These are phyloP conservation scores for Oryza coarctata DNA, from an alignment of 176 grass and related monocot species.

Conservation along the genomic window DNA sequence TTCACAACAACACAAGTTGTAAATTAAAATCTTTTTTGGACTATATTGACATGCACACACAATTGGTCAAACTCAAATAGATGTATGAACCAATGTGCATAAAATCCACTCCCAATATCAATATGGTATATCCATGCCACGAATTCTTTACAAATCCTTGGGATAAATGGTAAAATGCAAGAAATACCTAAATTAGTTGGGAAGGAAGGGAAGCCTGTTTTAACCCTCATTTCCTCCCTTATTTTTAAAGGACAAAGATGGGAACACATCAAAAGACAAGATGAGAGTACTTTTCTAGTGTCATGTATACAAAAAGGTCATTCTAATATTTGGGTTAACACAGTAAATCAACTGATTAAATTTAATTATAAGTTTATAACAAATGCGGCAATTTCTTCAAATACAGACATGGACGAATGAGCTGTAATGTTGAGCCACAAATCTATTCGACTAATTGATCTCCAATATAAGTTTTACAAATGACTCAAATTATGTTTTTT, in stretches of 20 bases:
- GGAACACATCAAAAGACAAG: neutral
- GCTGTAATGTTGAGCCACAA: neutral
- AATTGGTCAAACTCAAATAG: neutral
- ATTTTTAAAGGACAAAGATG: neutral
- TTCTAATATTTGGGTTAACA: conserved; percentile 2
- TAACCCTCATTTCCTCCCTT: neutral
- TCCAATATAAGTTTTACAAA: neutral
- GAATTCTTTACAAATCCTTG: neutral
- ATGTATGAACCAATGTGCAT: neutral
- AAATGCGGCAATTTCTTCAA: neutral
- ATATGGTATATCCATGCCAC: neutral
- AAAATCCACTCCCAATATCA: neutral
- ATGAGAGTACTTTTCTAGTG: neutral
- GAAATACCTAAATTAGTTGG: neutral
- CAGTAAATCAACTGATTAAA: neutral
- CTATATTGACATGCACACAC: too few species aligned
- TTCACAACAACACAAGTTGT: too few species aligned
- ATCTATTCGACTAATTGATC: neutral
- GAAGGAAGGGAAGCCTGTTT: neutral
- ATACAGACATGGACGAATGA: neutral
- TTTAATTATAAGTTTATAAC: neutral
- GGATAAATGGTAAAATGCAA: neutral
- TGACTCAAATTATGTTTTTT: neutral
- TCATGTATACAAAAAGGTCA: neutral
- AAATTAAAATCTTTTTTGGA: neutral